A percentile compares a stretch with the other conserved stretches of the same genome.
phyloP scores from a whole-genome alignment of 305 asterid genomes.

The Fraxinus platypoda region DNA sequence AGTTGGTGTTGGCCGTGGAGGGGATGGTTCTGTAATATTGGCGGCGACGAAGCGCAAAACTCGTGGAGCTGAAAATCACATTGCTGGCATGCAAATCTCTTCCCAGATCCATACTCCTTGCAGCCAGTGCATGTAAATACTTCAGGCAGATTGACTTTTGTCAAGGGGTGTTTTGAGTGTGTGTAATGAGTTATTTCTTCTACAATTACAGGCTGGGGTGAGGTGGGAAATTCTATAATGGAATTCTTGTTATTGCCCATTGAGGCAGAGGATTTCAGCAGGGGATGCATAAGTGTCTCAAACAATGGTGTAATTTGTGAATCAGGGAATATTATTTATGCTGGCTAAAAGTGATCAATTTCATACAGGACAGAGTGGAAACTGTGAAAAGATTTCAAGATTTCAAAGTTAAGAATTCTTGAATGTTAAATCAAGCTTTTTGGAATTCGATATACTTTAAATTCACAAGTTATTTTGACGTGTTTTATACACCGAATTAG shows the following conservation, averaged over 20 bases:
- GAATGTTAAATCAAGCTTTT: neutral
- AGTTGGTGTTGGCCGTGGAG: conserved; percentile 87
- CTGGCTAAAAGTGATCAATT: conserved; percentile 26
- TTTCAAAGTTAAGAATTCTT: neutral
- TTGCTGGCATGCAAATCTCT: conserved; percentile 60
- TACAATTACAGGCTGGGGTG: conserved; percentile 34
- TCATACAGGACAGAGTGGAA: conserved; percentile 11
- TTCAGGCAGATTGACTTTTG: conserved; percentile 39
- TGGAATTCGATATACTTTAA: neutral
- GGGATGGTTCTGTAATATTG: conserved; percentile 57
- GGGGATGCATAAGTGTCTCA: neutral
- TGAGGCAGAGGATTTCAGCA: conserved; percentile 31
- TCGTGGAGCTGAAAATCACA: conserved; percentile 81
- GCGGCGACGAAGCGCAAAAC: conserved; percentile 68
- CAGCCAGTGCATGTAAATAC: conserved; percentile 69
- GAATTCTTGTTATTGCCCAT: conserved; percentile 1
- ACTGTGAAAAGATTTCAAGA: neutral
- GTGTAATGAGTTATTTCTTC: conserved; percentile 51
- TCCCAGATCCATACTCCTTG: conserved; percentile 77
- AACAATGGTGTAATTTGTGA: conserved; percentile 17
- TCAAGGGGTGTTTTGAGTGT: conserved; percentile 71
- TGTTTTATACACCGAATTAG: neutral
- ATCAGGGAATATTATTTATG: conserved; percentile 39
- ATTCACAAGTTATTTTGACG: neutral
- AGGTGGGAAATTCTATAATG: conserved; percentile 42